Percentiles rank a stretch among this genome's conserved stretches.
Conservation (phyloP, 1,139 yeast genomes). For the Ogataea hybrid region DNA sequence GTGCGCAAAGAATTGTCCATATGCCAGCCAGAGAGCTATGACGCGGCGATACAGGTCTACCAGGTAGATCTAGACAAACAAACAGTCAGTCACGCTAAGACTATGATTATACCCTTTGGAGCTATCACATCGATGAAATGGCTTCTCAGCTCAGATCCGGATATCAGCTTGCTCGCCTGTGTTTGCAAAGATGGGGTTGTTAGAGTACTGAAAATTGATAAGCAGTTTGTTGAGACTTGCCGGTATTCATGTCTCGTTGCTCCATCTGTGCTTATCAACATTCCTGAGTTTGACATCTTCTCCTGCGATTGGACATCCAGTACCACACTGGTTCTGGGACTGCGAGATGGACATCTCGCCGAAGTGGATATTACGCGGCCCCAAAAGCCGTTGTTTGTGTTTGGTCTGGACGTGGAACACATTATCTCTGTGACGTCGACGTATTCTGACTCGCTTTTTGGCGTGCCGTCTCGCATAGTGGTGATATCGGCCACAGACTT, state of each 20-base stretch:
- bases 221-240: constrained; percentile 11
- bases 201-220: constrained; percentile 47
- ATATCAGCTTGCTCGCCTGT: constrained; percentile 50
- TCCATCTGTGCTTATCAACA: constrained; percentile 29
- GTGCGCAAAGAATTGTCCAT: constrained; percentile 26
- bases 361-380: constrained; percentile 48
- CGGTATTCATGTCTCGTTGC: constrained; percentile 21
- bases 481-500: constrained; percentile 23
- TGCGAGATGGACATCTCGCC: constrained; percentile 62
- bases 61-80: constrained; percentile 36
- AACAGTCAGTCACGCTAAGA: constrained; percentile 31
- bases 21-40: constrained; percentile 9
- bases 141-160: constrained; percentile 34
- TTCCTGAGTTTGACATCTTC: constrained; percentile 39
- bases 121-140: constrained; percentile 52
- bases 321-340: constrained; percentile 56
- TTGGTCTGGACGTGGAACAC: constrained; percentile 22
- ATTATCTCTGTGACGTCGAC: constrained; percentile 24
- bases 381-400: constrained; percentile 22
- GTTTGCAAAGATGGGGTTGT: constrained; percentile 63
- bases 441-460: constrained; percentile 17
- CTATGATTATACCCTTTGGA: constrained; percentile 50
- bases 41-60: constrained; percentile 43
- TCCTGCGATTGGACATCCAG: constrained; percentile 55
- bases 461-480: constrained; percentile 12